Percentiles rank a stretch among this genome's conserved stretches.
These are phyloP conservation scores for Chlorophyllum brunneum DNA, from an alignment of 768 basidiomycete species.

Conservation along the genomic window DNA sequence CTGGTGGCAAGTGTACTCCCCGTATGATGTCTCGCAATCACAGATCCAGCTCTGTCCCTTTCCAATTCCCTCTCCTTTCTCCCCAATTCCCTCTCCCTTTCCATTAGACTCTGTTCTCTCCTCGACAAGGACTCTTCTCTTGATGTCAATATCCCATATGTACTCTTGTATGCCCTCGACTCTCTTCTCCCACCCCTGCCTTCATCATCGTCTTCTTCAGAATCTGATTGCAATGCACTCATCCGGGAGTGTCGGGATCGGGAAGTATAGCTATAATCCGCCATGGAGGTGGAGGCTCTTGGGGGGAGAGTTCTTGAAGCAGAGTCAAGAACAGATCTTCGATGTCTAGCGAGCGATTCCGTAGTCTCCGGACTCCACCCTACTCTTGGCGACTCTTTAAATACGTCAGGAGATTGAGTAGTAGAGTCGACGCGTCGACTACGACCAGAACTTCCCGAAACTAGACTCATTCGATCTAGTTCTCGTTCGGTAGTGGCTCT, in stretches of 20 bases:
- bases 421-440: neutral
- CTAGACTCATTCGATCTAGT: neutral
- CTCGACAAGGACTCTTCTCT: slow-evolving; percentile 15
- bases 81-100: slow-evolving; percentile 6
- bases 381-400: slow-evolving; percentile 17
- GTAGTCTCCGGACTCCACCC: slow-evolving; percentile 33
- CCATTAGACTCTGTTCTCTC: slow-evolving; percentile 13
- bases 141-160: slow-evolving; percentile 28
- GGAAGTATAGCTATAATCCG: slow-evolving; percentile 36
- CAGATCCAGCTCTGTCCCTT: slow-evolving; percentile 18
- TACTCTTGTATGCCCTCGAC: slow-evolving; percentile 38
- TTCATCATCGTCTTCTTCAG: slow-evolving; percentile 17
- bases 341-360: slow-evolving; percentile 19
- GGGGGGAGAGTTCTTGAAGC: slow-evolving; percentile 18
- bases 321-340: slow-evolving; percentile 16
- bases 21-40: slow-evolving; percentile 20
- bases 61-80: slow-evolving; percentile 18
- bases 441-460: slow-evolving; percentile 7
- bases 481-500: slow-evolving; percentile 10
- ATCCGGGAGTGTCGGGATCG: slow-evolving; percentile 6
- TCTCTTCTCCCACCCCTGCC: neutral
- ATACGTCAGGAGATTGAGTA: neutral
- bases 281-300: slow-evolving; percentile 57
- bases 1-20: slow-evolving; percentile 17
- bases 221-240: slow-evolving; percentile 12